Evolutionary conservation across 2,329 filamentous ascomycete genomes (phyloP), one percentile per base, ranked within the genome.

Genomic region (Epichloe elymi): DNA sequence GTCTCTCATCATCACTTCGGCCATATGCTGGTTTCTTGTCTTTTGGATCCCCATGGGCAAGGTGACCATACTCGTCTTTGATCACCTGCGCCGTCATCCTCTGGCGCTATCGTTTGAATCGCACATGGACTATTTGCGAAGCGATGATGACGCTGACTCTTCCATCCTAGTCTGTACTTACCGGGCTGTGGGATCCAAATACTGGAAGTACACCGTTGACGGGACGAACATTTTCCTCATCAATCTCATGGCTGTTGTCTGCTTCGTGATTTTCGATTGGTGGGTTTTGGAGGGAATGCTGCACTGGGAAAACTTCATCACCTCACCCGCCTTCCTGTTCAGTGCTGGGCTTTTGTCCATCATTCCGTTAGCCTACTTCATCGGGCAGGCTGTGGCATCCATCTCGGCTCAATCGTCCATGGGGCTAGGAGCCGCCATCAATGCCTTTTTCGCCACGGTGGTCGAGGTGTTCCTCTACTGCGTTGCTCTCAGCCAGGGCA

Each of bases 31-130:
- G 90, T 84, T 98, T 62, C 69, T 97, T 57, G 93, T 98, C 52
- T 98, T 98, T 71, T 90, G 83, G 74, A 98, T 98, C 50, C 94
- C 93, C 8, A 98, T 98, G 93, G 94, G 90, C 60, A 95, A 94
- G 65, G 87, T 95, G 40, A 95, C 89, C 3, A 78, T 91, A 55
- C 79, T 97, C 51, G 74, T 98, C 14, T 87, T 95, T 64, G 84
- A 91, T 66, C 94, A 98, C 66, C 78, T 98, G 23, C 83, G 91
- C 50, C 85, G 93, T 45, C 93, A 97, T 67, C 93, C 93, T 17
- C 74, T 98, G 40, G 91, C 94, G 1, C 71, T 98, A 53, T 91
- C 88, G 0, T 98, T 98, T 66, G 88, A 97, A 67, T 87, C 87
- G 10, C 90, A 95, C 63, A 82, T 80, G 51, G 77, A 82, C 52